Percentiles rank a stretch among this genome's conserved stretches.
phyloP scores from a whole-genome alignment of 2,329 filamentous ascomycete species.

The Fusarium siculi region DNA sequence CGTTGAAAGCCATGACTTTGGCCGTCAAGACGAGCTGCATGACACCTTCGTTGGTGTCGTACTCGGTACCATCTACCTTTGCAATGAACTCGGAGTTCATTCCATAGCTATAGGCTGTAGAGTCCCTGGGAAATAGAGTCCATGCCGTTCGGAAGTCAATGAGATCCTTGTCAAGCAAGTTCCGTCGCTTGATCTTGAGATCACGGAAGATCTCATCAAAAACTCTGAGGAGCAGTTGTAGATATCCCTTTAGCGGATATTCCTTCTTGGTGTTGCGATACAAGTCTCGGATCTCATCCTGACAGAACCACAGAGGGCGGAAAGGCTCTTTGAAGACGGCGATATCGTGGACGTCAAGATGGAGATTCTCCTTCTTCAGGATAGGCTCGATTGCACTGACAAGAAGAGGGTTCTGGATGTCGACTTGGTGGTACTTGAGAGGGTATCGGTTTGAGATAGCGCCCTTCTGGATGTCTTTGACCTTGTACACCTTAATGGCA shows the following conservation, averaged over 20 bases:
- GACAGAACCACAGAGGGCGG: constrained; percentile 56
- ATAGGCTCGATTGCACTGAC: constrained; percentile 56
- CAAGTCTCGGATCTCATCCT: constrained; percentile 54
- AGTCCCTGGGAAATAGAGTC: constrained; percentile 56
- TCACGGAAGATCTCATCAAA: constrained; percentile 57
- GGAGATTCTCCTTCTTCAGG: constrained; percentile 53
- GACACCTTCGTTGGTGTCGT: constrained; percentile 30
- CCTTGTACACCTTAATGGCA: constrained; percentile 59
- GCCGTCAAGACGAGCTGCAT: constrained; percentile 43
- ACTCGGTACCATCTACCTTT: constrained; percentile 51
- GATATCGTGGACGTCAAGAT: constrained; percentile 51
- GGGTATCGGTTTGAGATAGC: constrained; percentile 52
- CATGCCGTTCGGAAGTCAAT: constrained; percentile 56
- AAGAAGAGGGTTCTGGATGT: constrained; percentile 56
- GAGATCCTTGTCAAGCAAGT: constrained; percentile 51
- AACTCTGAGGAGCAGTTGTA: constrained; percentile 54
- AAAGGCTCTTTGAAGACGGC: constrained; percentile 55
- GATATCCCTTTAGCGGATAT: constrained; percentile 49
- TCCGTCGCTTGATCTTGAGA: constrained; percentile 49
- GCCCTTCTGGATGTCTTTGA: constrained; percentile 55
- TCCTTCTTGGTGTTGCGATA: constrained; percentile 41
- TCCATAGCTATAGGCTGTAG: constrained; percentile 52
- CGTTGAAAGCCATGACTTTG: constrained; percentile 54
- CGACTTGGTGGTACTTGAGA: constrained; percentile 54
- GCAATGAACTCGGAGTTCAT: constrained; percentile 55